Conservation (phyloP, 768 basidiomycete species). For the Boletus coccyginus region DNA sequence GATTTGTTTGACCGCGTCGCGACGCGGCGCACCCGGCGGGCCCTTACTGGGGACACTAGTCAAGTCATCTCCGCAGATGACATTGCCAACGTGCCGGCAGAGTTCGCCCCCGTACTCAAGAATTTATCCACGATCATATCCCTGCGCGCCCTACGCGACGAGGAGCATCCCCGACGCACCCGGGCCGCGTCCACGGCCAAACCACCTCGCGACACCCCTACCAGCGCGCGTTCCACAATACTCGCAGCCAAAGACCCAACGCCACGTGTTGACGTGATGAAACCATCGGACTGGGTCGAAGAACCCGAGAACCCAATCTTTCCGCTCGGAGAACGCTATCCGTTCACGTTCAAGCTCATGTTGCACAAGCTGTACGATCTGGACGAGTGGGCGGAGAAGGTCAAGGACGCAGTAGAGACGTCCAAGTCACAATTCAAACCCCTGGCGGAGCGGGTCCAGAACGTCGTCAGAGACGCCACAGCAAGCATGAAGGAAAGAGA, state of each 20-base stretch:
- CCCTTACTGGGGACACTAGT: conserved; percentile 12
- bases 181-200: background rate
- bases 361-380: conserved; percentile 60
- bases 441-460: conserved; percentile 38
- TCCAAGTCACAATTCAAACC: conserved; percentile 59
- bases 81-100: conserved; percentile 27
- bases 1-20: conserved; percentile 53
- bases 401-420: conserved; percentile 49
- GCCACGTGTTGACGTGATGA: conserved; percentile 1
- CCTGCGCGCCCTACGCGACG: conserved; percentile 33
- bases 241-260: background rate
- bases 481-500: conserved; percentile 11
- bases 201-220: conserved; percentile 23
- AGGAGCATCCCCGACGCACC: conserved; percentile 3
- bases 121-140: conserved; percentile 37
- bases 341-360: conserved; percentile 68
- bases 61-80: conserved; percentile 30
- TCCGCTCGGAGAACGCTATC: conserved; percentile 40
- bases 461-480: conserved; percentile 7
- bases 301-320: conserved; percentile 38
- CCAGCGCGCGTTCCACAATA: conserved; percentile 14
- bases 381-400: conserved; percentile 57
- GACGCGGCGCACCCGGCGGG: conserved; percentile 37
- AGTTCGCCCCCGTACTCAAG: conserved; percentile 33
- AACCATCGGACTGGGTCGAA: conserved; percentile 17